A percentile compares a stretch with the other conserved stretches of the same genome.
Evolutionary conservation across 1,284 basidiomycete genomes (phyloP).

Genomic region (Athelia psychrophila): DNA sequence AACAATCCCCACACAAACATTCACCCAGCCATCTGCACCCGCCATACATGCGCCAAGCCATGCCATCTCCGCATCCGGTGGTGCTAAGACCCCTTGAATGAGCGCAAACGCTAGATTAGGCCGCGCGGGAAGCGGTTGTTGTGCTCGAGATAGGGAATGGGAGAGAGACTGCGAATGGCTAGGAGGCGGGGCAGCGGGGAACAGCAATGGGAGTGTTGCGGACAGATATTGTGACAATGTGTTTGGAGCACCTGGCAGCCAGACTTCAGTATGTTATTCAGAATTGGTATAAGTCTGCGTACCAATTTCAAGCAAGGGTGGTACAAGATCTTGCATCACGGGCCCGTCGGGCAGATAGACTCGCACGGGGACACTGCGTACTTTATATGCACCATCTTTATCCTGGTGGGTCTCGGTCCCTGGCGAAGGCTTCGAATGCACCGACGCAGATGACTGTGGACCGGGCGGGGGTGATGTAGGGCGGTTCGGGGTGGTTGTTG

Average conservation of each 20-base stretch:
- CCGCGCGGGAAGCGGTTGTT: constrained; percentile 19
- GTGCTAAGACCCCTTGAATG: constrained; percentile 86
- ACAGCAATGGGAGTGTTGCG: constrained; percentile 63
- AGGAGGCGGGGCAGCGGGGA: constrained; percentile 38
- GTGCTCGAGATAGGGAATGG: not conserved
- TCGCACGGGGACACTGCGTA: constrained; percentile 84
- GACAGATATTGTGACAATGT: constrained; percentile 61
- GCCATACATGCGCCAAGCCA: constrained; percentile 91
- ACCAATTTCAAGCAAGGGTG: constrained; percentile 74
- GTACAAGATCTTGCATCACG: constrained; percentile 85
- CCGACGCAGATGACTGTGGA: constrained; percentile 41
- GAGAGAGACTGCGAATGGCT: not conserved
- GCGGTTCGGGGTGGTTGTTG: constrained; percentile 56
- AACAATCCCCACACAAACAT: constrained; percentile 73
- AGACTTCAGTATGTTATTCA: not conserved
- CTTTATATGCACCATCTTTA: constrained; percentile 77
- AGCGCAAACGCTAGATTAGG: constrained; percentile 64
- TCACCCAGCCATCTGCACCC: constrained; percentile 94
- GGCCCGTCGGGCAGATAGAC: constrained; percentile 92
- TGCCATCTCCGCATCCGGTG: constrained; percentile 85
- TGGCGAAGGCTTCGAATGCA: constrained; percentile 65
- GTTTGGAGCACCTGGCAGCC: constrained; percentile 49
- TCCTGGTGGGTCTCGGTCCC: constrained; percentile 59
- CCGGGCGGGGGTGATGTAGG: constrained; percentile 49
- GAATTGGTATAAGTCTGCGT: constrained; percentile 16